Conservation (phyloP, 2,329 filamentous ascomycete species). For the Dactylella cylindrospora region DNA sequence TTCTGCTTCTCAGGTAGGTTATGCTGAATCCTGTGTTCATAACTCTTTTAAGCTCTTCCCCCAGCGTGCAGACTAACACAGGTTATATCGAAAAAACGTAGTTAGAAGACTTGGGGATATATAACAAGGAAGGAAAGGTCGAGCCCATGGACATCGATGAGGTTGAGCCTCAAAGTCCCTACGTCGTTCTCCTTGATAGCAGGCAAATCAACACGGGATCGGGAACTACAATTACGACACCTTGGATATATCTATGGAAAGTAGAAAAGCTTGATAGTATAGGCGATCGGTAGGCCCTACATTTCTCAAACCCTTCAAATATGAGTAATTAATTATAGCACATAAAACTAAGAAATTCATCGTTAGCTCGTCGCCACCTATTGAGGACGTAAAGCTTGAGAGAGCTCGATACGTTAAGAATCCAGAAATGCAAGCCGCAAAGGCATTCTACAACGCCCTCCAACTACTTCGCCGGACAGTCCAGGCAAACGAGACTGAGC, state of each 20-base stretch:
- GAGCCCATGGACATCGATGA: constrained; percentile 26
- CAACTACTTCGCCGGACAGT: constrained; percentile 28
- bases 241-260: constrained; percentile 43
- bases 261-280: constrained; percentile 6
- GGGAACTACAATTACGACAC: constrained; percentile 14
- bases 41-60: constrained; percentile 13
- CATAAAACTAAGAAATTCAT: neutral
- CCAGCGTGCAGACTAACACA: too few relatives aligned
- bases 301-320: neutral
- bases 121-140: constrained; percentile 12
- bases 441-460: constrained; percentile 39
- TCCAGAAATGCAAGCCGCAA: constrained; percentile 42
- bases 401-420: constrained; percentile 41
- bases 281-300: constrained; percentile 10
- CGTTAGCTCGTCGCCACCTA: constrained; percentile 5
- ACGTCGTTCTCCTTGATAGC: constrained; percentile 25
- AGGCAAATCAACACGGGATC: constrained; percentile 9
- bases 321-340: neutral
- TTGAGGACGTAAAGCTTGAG: constrained; percentile 29
- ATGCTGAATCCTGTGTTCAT: constrained; percentile 20
- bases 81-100: too few relatives aligned
- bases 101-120: constrained; percentile 6
- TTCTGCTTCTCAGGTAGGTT: constrained; percentile 24
- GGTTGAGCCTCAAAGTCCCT: constrained; percentile 20
- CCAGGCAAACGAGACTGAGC: constrained; percentile 18